Evolutionary conservation across 2,329 filamentous ascomycete genomes (phyloP).

Genomic region (Bisporella sp.): DNA sequence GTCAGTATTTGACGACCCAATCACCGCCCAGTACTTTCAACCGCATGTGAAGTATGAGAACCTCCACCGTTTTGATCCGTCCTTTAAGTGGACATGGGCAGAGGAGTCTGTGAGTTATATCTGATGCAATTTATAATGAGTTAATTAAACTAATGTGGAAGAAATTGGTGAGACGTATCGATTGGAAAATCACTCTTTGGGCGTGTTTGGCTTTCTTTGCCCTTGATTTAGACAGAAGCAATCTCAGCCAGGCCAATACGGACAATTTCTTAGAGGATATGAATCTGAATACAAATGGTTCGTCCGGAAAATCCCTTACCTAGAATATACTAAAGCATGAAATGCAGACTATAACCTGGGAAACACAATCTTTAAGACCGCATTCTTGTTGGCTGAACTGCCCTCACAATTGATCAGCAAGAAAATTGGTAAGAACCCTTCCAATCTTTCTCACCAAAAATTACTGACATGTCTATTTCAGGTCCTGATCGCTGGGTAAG

Average conservation of each 20-base stretch:
- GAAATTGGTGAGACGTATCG: no score
- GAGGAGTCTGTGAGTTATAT: slow-evolving; percentile 21
- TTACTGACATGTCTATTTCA: slow-evolving; percentile 53
- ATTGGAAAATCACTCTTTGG: neutral
- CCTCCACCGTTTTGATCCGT: slow-evolving; percentile 31
- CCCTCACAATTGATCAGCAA: slow-evolving; percentile 20
- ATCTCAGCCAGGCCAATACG: slow-evolving; percentile 49
- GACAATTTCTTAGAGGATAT: slow-evolving; percentile 53
- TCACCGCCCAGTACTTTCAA: slow-evolving; percentile 13
- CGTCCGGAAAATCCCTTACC: neutral
- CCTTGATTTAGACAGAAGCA: slow-evolving; percentile 53
- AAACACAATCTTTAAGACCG: neutral
- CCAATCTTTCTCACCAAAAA: slow-evolving; percentile 51
- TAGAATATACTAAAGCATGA: neutral
- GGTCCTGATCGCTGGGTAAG: slow-evolving; percentile 39
- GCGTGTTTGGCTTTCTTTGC: slow-evolving; percentile 40
- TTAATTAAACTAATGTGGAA: no score
- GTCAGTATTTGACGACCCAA: slow-evolving; percentile 20
- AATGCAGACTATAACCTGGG: neutral
- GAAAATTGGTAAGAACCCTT: slow-evolving; percentile 46
- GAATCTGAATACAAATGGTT: slow-evolving; percentile 31
- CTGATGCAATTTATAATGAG: no score
- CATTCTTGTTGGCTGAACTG: neutral
- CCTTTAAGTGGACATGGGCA: slow-evolving; percentile 30
- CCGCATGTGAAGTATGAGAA: slow-evolving; percentile 30